Evolutionary conservation across 208 protist species (phyloP), one percentile per base, ranked within the genome.

Genomic region (Trypanosoma avium): DNA sequence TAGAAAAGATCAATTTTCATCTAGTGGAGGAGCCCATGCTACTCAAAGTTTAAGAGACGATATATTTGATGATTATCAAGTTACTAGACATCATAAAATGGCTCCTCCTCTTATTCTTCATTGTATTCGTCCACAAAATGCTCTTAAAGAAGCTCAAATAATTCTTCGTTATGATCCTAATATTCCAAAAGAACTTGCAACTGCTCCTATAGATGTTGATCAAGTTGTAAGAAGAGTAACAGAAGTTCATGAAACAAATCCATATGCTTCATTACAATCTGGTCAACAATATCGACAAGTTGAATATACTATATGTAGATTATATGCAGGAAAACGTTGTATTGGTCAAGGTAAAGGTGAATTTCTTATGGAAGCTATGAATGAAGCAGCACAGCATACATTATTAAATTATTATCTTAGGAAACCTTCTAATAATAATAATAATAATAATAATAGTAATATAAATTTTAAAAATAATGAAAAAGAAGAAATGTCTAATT

Each of bases 271-370:
- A 9, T 71, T 92, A 42, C 73, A 78, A 59, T 50, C 79, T 49
- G 57, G 54, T 22, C 90, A 96, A 66, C 90, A 96, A 75, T 93
- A 79, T 68, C 77, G 85, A 8, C 72, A 82, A 57, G 87, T 93
- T 29, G 84, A 93, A 73, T 87, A 92, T 63, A 96, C 82, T 4
- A 81, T 90, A 24, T 93, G 86, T 64, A 59, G 79, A 8, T 73
- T 96, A 9, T 93, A 82, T 63, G 73, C 82, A 32, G 86, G 87
- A 15, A 61, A 29, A 13, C 52, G 76, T 53, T 92, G 87, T 62
- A 78, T 96, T 43, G 90, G 90, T 30, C 81, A 93, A 65, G 90
- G 90, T 13, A 96, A 96, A 57, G 87, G 90, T 0, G 87, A 93
- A 55, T 82, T 75, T 21, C 58, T 93, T n/a, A 92, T 92, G 81